Evolutionary conservation across 176 grass and related monocot species (phyloP).

Genomic region (Avena sativa): DNA sequence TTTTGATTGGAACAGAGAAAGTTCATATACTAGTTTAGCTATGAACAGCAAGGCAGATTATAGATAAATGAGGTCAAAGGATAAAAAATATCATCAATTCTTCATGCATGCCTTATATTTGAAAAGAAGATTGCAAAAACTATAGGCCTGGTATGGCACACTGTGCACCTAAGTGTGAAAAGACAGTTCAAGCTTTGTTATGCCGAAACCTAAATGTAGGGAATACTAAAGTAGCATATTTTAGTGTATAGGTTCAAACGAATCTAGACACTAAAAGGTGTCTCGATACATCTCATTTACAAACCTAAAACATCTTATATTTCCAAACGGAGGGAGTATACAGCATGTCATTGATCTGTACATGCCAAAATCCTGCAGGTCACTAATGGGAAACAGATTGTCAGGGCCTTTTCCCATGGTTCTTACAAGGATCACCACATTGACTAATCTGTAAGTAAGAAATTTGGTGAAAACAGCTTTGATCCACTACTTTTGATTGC

Average conservation of each 20-base stretch:
- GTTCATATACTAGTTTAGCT: not conserved
- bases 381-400: constrained; percentile 80
- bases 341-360: constrained; percentile 25
- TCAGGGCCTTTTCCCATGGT: constrained; percentile 77
- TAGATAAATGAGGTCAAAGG: not conserved
- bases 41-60: not conserved
- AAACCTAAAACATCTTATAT: too few species aligned
- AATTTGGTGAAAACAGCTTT: constrained; percentile 5
- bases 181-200: not conserved
- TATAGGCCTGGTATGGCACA: not conserved
- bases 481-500: constrained; percentile 25
- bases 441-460: constrained; percentile 77
- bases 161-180: not conserved
- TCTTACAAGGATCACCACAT: constrained; percentile 73
- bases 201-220: not conserved
- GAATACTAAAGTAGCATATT: not conserved
- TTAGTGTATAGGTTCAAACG: too few species aligned
- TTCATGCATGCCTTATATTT: not conserved
- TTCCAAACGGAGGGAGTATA: not conserved
- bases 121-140: not conserved
- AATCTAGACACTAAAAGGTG: too few species aligned
- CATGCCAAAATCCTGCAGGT: constrained; percentile 58
- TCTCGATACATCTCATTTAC: too few species aligned
- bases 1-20: not conserved
- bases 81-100: not conserved